Conservation (phyloP, 805 yeast species). For the Schwanniomyces polymorphus region DNA sequence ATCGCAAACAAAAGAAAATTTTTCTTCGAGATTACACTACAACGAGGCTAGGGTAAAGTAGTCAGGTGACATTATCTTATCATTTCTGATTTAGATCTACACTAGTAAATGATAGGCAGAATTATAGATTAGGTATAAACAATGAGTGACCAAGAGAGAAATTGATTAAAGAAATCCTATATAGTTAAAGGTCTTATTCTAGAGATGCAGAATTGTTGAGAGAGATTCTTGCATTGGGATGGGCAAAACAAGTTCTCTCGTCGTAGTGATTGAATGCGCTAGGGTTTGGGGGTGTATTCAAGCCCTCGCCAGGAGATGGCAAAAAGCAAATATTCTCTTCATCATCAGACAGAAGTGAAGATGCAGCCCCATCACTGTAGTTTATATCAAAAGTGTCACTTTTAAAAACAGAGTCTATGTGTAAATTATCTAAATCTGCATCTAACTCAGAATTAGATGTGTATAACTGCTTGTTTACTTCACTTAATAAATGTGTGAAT, state of each 20-base stretch:
- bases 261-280: constrained; percentile 22
- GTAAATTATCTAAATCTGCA: constrained; percentile 10
- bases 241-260: constrained; percentile 42
- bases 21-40: background rate
- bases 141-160: background rate
- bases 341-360: constrained; percentile 8
- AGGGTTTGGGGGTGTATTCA: constrained; percentile 28
- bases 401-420: constrained; percentile 7
- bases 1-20: background rate
- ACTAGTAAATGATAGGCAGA: too few species aligned
- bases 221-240: constrained; percentile 40
- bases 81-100: background rate
- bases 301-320: constrained; percentile 30
- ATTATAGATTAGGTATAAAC: background rate
- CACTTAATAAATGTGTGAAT: constrained; percentile 41
- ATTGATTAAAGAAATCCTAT: background rate
- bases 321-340: constrained; percentile 27
- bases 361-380: constrained; percentile 24
- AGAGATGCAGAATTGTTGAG: constrained; percentile 10
- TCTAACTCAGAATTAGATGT: constrained; percentile 4
- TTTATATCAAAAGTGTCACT: constrained; percentile 33
- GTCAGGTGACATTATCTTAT: constrained; percentile 1
- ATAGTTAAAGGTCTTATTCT: constrained; percentile 3
- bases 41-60: background rate
- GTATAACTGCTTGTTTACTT: constrained; percentile 46